Conservation (phyloP, 495 filamentous ascomycete genomes). For the Trichoderma parareesei region DNA sequence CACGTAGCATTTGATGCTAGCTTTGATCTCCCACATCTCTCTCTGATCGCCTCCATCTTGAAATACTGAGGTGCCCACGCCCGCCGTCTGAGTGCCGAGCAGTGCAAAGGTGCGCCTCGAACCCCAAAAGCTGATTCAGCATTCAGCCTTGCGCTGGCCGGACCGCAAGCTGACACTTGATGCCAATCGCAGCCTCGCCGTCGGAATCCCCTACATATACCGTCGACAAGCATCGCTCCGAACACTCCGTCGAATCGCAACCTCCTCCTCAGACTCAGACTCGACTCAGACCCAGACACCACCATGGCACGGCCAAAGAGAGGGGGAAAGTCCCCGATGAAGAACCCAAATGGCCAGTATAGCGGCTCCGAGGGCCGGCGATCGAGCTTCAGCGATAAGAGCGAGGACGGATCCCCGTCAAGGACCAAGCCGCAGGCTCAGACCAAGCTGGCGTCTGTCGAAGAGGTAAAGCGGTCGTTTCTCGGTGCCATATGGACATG, state of each 20-base stretch:
- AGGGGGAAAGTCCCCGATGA: constrained; percentile 75
- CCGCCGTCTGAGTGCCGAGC: no score
- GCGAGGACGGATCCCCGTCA: constrained; percentile 55
- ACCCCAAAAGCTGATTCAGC: no score
- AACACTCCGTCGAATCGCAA: constrained; percentile 2
- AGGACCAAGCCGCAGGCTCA: constrained; percentile 31
- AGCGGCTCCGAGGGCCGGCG: constrained; percentile 45
- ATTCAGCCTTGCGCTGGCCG: no score
- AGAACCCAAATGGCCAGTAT: constrained; percentile 41
- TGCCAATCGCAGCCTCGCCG: neutral
- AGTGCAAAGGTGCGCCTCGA: no score
- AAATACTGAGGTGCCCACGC: no score
- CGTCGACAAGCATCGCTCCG: neutral
- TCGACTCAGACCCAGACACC: neutral
- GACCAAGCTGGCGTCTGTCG: constrained; percentile 14
- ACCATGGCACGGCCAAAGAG: constrained; percentile 41
- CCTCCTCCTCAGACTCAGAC: neutral
- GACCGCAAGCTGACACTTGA: neutral
- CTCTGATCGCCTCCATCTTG: neutral
- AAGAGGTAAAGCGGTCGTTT: constrained; percentile 23
- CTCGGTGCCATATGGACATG: neutral
- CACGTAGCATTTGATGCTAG: neutral
- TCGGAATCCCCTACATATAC: neutral
- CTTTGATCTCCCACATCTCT: neutral
- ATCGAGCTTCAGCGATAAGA: constrained; percentile 70